Evolutionary conservation across 1,284 basidiomycete species (phyloP).

Genomic region (Pseudozyma tsukubaensis): DNA sequence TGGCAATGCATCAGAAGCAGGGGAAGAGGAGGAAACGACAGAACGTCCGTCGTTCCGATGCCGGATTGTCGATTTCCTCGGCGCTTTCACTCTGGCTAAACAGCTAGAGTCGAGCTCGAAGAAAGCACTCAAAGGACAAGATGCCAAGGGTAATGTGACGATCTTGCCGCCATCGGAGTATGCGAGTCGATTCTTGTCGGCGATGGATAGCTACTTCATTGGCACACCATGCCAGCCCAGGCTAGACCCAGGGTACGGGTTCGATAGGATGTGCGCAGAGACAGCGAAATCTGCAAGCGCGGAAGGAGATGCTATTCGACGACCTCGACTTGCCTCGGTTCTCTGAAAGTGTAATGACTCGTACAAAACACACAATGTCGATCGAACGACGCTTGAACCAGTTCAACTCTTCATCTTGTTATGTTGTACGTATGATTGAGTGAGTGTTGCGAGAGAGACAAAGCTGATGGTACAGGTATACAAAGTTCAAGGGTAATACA

Average conservation of each 20-base stretch:
- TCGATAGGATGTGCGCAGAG: constrained; percentile 40
- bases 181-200: constrained; percentile 51
- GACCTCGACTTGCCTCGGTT: constrained; percentile 30
- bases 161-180: constrained; percentile 61
- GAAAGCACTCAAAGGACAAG: constrained; percentile 57
- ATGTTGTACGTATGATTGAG: neutral
- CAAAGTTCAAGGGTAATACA: neutral
- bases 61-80: constrained; percentile 62
- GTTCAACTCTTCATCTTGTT: neutral
- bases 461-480: constrained; percentile 16
- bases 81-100: constrained; percentile 63
- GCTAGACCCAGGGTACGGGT: constrained; percentile 32
- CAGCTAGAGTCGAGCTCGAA: constrained; percentile 60
- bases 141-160: constrained; percentile 60
- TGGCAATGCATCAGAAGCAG: constrained; percentile 1
- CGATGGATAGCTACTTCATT: constrained; percentile 58
- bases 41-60: constrained; percentile 46
- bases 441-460: neutral
- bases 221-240: constrained; percentile 48
- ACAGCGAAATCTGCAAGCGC: neutral
- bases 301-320: constrained; percentile 4
- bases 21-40: constrained; percentile 11
- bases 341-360: constrained; percentile 1
- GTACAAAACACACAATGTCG: neutral
- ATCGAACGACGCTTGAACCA: neutral